Evolutionary conservation across 805 yeast genomes (phyloP).

Genomic region (Candida pseudoglaebosa): DNA sequence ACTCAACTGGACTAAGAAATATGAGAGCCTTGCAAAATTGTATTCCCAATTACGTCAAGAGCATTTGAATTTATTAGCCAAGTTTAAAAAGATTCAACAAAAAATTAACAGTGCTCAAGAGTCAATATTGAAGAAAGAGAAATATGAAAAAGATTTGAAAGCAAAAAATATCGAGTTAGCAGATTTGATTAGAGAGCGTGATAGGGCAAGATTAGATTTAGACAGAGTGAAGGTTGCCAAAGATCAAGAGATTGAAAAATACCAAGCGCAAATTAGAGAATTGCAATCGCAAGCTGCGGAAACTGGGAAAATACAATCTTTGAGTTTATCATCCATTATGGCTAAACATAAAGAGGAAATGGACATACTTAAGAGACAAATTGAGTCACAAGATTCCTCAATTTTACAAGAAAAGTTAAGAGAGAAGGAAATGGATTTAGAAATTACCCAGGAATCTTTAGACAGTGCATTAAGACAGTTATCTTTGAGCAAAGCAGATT

Average conservation of each 20-base stretch:
- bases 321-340: conserved; percentile 57
- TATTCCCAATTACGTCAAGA: conserved; percentile 91
- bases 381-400: conserved; percentile 34
- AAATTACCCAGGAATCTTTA: conserved; percentile 73
- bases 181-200: conserved; percentile 84
- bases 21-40: conserved; percentile 83
- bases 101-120: conserved; percentile 89
- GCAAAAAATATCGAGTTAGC: conserved; percentile 85
- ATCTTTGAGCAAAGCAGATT: conserved; percentile 46
- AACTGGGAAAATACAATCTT: conserved; percentile 57
- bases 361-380: conserved; percentile 46
- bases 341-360: conserved; percentile 63
- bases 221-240: conserved; percentile 66
- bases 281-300: conserved; percentile 55
- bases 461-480: conserved; percentile 65
- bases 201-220: conserved; percentile 78
- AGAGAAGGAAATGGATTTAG: conserved; percentile 75
- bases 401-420: conserved; percentile 43
- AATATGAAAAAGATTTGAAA: conserved; percentile 75
- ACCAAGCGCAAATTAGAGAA: conserved; percentile 62
- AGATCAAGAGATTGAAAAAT: conserved; percentile 59
- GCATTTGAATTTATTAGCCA: conserved; percentile 72
- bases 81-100: conserved; percentile 77
- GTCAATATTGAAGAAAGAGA: conserved; percentile 78
- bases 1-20: conserved; percentile 75